Percentiles rank a stretch among this genome's conserved stretches.
Evolutionary conservation across 768 basidiomycete species (phyloP).

Genomic region (Saitozyma podzolica): DNA sequence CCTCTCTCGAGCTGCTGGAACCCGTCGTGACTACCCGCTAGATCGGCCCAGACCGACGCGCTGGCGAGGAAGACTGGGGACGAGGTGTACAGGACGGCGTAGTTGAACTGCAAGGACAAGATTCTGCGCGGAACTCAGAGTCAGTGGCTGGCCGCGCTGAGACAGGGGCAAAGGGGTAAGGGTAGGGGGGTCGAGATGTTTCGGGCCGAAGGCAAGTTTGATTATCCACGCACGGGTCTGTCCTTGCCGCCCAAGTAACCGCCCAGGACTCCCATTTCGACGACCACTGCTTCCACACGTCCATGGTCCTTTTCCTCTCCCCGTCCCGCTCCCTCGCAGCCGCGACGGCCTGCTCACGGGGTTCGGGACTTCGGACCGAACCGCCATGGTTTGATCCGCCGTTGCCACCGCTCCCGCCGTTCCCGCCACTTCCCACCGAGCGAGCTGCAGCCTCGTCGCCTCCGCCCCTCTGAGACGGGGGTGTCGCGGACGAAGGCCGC

Average conservation of each 20-base stretch:
- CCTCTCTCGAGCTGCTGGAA: slow-evolving; percentile 41
- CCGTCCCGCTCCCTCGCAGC: slow-evolving; percentile 2
- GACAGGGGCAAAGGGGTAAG: too few species aligned
- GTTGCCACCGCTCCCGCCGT: too few species aligned
- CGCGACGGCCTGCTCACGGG: too few species aligned
- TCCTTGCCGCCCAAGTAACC: slow-evolving; percentile 23
- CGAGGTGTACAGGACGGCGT: slow-evolving; percentile 41
- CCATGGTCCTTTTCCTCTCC: slow-evolving; percentile 17
- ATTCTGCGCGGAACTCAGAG: slow-evolving; percentile 26
- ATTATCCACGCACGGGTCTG: slow-evolving; percentile 40
- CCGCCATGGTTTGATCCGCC: too few species aligned
- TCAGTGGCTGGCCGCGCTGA: not conserved
- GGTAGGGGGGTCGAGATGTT: not conserved
- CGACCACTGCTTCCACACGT: slow-evolving; percentile 30
- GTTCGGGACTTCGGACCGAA: too few species aligned
- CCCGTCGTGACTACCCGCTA: slow-evolving; percentile 38
- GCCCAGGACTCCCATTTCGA: slow-evolving; percentile 36
- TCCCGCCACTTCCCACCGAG: too few species aligned
- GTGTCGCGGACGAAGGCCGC: too few species aligned
- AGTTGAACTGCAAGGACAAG: slow-evolving; percentile 43
- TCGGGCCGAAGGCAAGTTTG: not conserved
- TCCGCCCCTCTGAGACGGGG: too few species aligned
- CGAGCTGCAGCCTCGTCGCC: too few species aligned
- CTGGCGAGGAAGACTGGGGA: slow-evolving; percentile 38
- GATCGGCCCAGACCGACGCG: slow-evolving; percentile 38